These are phyloP conservation scores for Plasmodium billcollinsi DNA, from an alignment of 169 alveolate genomes.

Conservation along the genomic window DNA sequence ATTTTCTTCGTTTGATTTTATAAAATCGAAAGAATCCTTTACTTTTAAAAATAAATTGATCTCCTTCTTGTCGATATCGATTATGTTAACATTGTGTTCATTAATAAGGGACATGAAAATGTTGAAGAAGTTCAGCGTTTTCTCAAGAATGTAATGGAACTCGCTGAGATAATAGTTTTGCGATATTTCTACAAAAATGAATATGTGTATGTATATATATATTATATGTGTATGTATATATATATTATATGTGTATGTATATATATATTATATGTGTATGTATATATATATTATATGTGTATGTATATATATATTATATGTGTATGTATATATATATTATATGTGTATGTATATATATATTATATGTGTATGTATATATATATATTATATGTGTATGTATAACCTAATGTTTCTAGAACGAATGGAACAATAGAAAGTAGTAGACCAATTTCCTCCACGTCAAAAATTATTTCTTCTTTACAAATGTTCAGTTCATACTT, in stretches of 20 bases:
- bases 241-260: no score
- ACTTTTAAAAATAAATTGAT: constrained; percentile 54
- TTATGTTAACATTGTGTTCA: constrained; percentile 17
- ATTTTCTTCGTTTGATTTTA: constrained; percentile 25
- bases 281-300: no score
- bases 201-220: not conserved
- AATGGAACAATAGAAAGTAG: constrained; percentile 32
- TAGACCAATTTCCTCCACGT: constrained; percentile 24
- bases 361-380: no score
- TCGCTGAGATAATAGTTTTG: constrained; percentile 6
- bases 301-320: no score
- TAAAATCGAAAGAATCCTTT: constrained; percentile 16
- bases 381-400: no score
- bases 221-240: no score
- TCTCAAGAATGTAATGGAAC: constrained; percentile 6
- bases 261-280: no score
- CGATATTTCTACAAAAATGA: constrained; percentile 1
- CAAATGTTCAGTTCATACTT: constrained; percentile 22
- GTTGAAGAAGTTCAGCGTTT: constrained; percentile 24
- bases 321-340: no score
- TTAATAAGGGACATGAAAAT: constrained; percentile 19
- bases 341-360: no score
- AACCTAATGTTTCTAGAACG: constrained; percentile 40
- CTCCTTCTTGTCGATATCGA: constrained; percentile 45
- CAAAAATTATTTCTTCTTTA: constrained; percentile 3